Percentiles rank a stretch among this genome's conserved stretches.
These are phyloP conservation scores for Colletotrichum simmondsii DNA, from an alignment of 2,329 filamentous ascomycete species.

Conservation along the genomic window DNA sequence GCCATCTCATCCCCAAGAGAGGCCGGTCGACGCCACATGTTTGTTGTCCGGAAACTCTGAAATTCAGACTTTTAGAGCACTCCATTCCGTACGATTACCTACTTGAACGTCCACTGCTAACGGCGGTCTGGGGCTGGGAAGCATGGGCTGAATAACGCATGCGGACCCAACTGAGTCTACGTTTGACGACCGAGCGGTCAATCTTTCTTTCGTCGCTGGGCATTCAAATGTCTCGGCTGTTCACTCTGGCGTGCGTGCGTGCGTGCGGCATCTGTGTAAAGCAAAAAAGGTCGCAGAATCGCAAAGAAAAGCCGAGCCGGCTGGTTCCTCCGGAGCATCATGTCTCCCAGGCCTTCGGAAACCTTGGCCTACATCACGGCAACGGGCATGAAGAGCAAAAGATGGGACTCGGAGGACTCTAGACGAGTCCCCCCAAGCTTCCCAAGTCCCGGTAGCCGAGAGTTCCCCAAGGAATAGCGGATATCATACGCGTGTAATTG, in stretches of 20 bases:
- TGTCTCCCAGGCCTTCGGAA: not conserved
- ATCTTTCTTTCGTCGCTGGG: not conserved
- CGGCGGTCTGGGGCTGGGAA: not conserved
- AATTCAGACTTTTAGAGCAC: too few relatives aligned
- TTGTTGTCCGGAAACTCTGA: not conserved
- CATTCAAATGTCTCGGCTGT: not conserved
- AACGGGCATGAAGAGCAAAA: not conserved
- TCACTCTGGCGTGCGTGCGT: not conserved
- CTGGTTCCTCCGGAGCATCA: not conserved
- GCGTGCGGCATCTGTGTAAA: not conserved
- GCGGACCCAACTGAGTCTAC: too few relatives aligned
- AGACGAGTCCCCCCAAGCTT: not conserved
- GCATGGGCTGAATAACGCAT: not conserved
- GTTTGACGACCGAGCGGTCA: not conserved
- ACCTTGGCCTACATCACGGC: not conserved
- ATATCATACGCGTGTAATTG: not conserved
- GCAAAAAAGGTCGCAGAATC: not conserved
- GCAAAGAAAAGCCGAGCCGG: not conserved
- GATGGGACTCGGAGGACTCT: not conserved
- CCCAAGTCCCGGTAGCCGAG: not conserved
- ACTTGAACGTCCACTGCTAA: too few relatives aligned
- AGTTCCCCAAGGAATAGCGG: not conserved
- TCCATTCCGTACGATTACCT: too few relatives aligned
- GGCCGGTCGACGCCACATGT: not conserved
- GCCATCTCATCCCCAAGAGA: not conserved